Evolutionary conservation across 257 asterid genomes (phyloP).

Genomic region (Nicotiana sylvestris): DNA sequence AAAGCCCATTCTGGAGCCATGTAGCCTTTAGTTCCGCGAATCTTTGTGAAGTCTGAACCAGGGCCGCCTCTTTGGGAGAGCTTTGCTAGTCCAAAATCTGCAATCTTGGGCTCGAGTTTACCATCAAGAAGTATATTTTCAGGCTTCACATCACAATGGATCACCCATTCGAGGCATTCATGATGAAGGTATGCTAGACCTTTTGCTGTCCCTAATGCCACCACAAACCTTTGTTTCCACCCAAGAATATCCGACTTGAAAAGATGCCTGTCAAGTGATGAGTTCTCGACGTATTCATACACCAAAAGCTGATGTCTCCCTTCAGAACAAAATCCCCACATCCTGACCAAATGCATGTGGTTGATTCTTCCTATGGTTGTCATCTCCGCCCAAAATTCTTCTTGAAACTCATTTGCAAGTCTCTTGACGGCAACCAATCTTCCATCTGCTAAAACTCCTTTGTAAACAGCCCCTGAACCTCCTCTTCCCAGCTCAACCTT

Average conservation of each 20-base stretch:
- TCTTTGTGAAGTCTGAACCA: conserved; percentile 19
- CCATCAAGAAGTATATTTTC: conserved; percentile 31
- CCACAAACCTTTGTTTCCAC: conserved; percentile 33
- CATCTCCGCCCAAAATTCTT: conserved; percentile 35
- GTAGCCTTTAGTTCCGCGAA: conserved; percentile 41
- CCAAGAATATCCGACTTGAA: conserved; percentile 12
- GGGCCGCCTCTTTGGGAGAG: conserved; percentile 28
- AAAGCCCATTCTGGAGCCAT: conserved; percentile 45
- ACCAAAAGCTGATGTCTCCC: conserved; percentile 26
- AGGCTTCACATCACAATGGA: conserved; percentile 44
- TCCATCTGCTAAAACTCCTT: conserved; percentile 25
- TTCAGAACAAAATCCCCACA: conserved; percentile 45
- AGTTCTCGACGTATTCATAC: conserved; percentile 28
- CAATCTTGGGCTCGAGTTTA: conserved; percentile 31
- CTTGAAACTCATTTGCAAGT: conserved; percentile 25
- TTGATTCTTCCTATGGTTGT: conserved; percentile 30
- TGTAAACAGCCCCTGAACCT: conserved; percentile 29
- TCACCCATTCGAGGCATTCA: conserved; percentile 46
- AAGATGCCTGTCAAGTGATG: conserved; percentile 31
- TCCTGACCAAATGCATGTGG: conserved; percentile 39
- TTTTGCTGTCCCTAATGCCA: conserved; percentile 34
- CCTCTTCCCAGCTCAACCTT: conserved; percentile 36
- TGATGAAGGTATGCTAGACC: conserved; percentile 41
- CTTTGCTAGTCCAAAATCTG: conserved; percentile 45
- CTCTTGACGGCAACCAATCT: conserved; percentile 31